A percentile compares a stretch with the other conserved stretches of the same genome.
These are phyloP conservation scores for Paecilomyces variotii DNA, from an alignment of 2,329 filamentous ascomycete genomes.

Conservation along the genomic window DNA sequence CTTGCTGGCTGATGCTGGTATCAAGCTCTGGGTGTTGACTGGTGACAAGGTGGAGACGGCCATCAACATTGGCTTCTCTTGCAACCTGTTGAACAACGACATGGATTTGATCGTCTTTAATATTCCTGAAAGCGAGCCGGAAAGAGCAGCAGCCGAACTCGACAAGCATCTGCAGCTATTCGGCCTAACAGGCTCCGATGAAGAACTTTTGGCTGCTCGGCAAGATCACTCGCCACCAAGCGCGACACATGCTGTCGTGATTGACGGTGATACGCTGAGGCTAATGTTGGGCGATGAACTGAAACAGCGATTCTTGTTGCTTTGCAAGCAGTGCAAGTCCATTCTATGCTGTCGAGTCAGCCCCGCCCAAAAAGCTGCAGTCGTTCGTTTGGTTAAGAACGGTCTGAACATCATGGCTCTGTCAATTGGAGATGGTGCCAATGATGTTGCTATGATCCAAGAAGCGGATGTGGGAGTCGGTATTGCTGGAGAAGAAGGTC, in stretches of 20 bases:
- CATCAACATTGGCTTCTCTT: slow-evolving; percentile 99
- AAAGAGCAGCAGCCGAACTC: slow-evolving; percentile 60
- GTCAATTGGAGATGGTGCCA: slow-evolving; percentile 86
- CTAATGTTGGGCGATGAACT: slow-evolving; percentile 74
- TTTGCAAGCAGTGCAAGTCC: slow-evolving; percentile 95
- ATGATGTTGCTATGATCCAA: slow-evolving; percentile 97
- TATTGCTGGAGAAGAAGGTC: slow-evolving; percentile 85
- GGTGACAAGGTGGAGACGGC: slow-evolving; percentile 98
- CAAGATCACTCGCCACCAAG: slow-evolving; percentile 78
- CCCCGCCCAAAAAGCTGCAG: slow-evolving; percentile 93
- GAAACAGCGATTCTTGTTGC: slow-evolving; percentile 84
- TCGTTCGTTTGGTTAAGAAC: slow-evolving; percentile 90
- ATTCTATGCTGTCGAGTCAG: slow-evolving; percentile 97
- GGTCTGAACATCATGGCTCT: slow-evolving; percentile 94
- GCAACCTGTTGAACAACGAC: slow-evolving; percentile 92
- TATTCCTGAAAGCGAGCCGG: slow-evolving; percentile 64
- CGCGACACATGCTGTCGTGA: slow-evolving; percentile 83
- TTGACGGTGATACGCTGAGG: slow-evolving; percentile 89
- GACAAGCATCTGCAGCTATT: slow-evolving; percentile 67
- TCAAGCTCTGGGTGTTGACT: slow-evolving; percentile 97
- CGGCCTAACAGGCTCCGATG: slow-evolving; percentile 71
- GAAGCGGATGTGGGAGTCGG: slow-evolving; percentile 95
- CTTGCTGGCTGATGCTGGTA: slow-evolving; percentile 82
- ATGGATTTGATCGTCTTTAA: slow-evolving; percentile 95
- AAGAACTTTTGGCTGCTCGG: slow-evolving; percentile 71